These are phyloP conservation scores for Eucalyptus melliodora DNA, from an alignment of 345 rosid species.

Conservation along the genomic window DNA sequence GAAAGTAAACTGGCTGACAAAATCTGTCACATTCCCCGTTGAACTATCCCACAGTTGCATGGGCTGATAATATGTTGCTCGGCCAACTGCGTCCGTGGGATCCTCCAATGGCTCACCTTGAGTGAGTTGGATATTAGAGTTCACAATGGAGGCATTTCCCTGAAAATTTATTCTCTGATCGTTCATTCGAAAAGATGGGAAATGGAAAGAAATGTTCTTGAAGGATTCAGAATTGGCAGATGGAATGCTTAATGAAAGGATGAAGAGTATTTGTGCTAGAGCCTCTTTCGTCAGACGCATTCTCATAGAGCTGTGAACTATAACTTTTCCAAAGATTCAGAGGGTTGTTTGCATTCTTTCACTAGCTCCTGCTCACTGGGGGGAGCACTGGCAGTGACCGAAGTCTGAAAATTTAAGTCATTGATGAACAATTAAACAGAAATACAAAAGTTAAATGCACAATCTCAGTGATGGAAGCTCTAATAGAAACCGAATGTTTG, in stretches of 20 bases:
- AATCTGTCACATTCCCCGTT: background rate
- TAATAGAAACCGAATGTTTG: background rate
- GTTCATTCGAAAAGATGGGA: background rate
- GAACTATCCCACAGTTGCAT: slow-evolving; percentile 5
- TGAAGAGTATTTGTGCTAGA: background rate
- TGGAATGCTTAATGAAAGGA: background rate
- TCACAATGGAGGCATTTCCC: background rate
- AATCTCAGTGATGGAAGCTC: background rate
- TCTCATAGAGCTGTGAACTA: background rate
- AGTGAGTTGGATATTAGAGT: background rate
- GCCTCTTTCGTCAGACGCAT: background rate
- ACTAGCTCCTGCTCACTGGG: background rate
- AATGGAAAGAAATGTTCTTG: background rate
- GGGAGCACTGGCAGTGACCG: background rate
- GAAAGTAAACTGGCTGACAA: slow-evolving; percentile 7
- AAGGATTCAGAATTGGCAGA: background rate
- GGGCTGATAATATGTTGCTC: background rate
- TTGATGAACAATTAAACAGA: background rate
- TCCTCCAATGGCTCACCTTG: background rate
- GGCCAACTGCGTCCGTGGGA: background rate
- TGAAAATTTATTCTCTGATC: background rate
- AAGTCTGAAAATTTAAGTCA: background rate
- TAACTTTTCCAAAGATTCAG: background rate
- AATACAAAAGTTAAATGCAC: background rate
- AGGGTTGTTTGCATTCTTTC: background rate